Conservation (phyloP, 148 eudicot species). For the Nyssa sinensis region DNA sequence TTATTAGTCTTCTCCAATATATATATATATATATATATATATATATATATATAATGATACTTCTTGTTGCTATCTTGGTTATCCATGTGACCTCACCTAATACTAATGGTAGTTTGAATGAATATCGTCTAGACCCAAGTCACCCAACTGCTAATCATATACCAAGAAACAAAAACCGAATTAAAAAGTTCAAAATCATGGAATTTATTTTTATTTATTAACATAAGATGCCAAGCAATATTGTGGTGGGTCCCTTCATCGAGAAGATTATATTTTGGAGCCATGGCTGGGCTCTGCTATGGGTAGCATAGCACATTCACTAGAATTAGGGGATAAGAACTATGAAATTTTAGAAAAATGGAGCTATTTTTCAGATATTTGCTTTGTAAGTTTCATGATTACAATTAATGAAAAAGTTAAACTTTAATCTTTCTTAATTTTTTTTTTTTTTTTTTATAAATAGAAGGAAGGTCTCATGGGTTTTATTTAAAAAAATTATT, state of each 20-base stretch:
- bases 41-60: background rate
- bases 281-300: too few species aligned
- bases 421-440: too few species aligned
- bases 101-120: background rate
- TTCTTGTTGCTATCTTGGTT: background rate
- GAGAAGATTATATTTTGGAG: background rate
- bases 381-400: too few species aligned
- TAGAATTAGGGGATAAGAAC: too few species aligned
- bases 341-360: too few species aligned
- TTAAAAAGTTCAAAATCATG: background rate
- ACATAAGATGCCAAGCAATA: background rate
- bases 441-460: too few species aligned
- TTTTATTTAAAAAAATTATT: background rate
- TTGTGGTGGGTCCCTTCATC: background rate
- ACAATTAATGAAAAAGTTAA: too few species aligned
- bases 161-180: background rate
- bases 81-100: slow-evolving; percentile 8
- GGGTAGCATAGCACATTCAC: too few species aligned
- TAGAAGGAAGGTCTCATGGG: background rate
- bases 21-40: background rate
- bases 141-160: slow-evolving; percentile 6
- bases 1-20: background rate
- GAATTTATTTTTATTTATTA: background rate
- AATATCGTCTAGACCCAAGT: slow-evolving; percentile 5
- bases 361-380: too few species aligned